Conservation (phyloP, 2,329 filamentous ascomycete genomes). For the Ascochyta pisi region DNA sequence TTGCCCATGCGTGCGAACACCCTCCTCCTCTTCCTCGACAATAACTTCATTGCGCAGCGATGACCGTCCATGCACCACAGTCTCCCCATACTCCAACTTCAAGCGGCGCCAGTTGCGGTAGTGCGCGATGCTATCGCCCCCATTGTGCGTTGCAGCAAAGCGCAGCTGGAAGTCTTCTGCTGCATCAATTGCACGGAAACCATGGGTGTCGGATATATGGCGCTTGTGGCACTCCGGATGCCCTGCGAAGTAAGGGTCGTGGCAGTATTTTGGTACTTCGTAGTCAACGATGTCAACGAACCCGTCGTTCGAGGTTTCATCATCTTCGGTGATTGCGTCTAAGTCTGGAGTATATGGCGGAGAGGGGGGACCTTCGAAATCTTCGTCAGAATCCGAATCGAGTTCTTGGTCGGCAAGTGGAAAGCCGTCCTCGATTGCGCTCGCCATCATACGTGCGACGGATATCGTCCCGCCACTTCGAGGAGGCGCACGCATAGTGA, state of each 20-base stretch:
- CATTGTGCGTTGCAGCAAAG: neutral
- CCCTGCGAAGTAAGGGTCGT: slow-evolving; percentile 1
- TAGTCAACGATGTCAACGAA: slow-evolving; percentile 1
- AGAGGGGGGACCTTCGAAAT: neutral
- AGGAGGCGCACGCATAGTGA: neutral
- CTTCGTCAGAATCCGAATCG: slow-evolving; percentile 1
- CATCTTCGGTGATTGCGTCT: neutral
- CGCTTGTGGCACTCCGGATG: slow-evolving; percentile 1
- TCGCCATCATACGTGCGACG: slow-evolving; percentile 10
- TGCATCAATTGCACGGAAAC: neutral
- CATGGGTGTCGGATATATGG: neutral
- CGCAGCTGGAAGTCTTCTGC: neutral
- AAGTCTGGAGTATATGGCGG: neutral
- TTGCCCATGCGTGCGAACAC: neutral
- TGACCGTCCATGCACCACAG: slow-evolving; percentile 4
- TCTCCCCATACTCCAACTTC: slow-evolving; percentile 2
- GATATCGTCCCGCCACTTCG: slow-evolving; percentile 2
- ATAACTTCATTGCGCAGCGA: neutral
- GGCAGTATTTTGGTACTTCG: neutral
- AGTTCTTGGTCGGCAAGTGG: slow-evolving; percentile 1
- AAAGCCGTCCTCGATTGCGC: neutral
- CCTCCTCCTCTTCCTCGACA: neutral
- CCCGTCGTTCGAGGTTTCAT: neutral
- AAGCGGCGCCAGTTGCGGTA: slow-evolving; percentile 2
- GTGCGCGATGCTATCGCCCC: neutral